These are phyloP conservation scores for Schrenkiella parvula DNA, from an alignment of 345 rosid species.

Conservation along the genomic window DNA sequence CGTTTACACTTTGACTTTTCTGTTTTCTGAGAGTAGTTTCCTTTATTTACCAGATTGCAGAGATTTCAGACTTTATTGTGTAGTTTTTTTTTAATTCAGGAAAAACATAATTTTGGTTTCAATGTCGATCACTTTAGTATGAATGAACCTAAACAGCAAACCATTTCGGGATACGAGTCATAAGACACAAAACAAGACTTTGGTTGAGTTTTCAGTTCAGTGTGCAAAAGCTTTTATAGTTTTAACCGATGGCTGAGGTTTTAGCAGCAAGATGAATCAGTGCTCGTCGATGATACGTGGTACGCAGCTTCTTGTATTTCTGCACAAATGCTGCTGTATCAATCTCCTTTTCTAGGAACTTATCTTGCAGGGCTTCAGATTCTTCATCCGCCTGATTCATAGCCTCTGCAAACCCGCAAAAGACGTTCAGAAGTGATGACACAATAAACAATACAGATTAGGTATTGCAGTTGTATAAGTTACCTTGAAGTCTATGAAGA, in stretches of 20 bases:
- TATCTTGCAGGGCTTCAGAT: slow-evolving; percentile 60
- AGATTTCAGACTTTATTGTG: background rate
- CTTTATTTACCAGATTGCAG: background rate
- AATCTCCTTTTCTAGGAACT: slow-evolving; percentile 64
- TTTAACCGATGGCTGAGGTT: slow-evolving; percentile 40
- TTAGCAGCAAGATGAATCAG: slow-evolving; percentile 68
- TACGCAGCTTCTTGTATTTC: slow-evolving; percentile 76
- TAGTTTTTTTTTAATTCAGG: background rate
- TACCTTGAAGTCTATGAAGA: slow-evolving; percentile 75
- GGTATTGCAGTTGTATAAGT: background rate
- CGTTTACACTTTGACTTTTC: background rate
- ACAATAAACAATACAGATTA: background rate
- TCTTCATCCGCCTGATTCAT: slow-evolving; percentile 70
- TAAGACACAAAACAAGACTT: background rate
- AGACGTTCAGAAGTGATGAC: background rate
- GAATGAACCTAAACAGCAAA: background rate
- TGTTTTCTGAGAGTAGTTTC: background rate
- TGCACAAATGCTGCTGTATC: slow-evolving; percentile 60
- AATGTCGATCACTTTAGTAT: background rate
- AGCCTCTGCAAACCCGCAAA: slow-evolving; percentile 43
- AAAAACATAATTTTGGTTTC: background rate
- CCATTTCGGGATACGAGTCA: background rate
- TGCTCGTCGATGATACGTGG: slow-evolving; percentile 67
- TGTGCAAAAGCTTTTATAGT: background rate
- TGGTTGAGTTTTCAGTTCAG: background rate